These are phyloP conservation scores for Corylus avellana DNA, from an alignment of 306 rosid species.

Conservation along the genomic window DNA sequence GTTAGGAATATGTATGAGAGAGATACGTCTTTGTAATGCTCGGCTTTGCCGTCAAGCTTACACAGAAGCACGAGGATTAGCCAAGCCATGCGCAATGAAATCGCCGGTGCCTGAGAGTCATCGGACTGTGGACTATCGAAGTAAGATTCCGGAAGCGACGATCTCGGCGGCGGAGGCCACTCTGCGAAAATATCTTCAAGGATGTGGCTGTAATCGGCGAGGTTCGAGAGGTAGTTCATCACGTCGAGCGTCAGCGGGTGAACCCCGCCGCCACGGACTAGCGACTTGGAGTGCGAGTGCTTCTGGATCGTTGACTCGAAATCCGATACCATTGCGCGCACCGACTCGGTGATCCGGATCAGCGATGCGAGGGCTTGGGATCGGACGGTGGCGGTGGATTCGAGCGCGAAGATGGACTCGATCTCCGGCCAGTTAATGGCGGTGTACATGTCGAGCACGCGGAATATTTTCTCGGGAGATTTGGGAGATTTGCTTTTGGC, in stretches of 20 bases:
- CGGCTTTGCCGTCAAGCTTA: slow-evolving; percentile 63
- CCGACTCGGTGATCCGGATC: slow-evolving; percentile 37
- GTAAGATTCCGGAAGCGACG: slow-evolving; percentile 38
- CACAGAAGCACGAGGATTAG: slow-evolving; percentile 61
- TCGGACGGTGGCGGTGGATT: slow-evolving; percentile 39
- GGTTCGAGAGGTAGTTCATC: slow-evolving; percentile 50
- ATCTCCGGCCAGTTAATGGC: slow-evolving; percentile 53
- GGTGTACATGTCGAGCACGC: slow-evolving; percentile 62
- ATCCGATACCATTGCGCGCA: slow-evolving; percentile 36
- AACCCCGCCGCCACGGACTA: slow-evolving; percentile 37
- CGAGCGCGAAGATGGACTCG: slow-evolving; percentile 57
- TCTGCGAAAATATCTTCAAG: slow-evolving; percentile 55
- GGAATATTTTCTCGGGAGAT: slow-evolving; percentile 56
- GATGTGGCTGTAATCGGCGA: slow-evolving; percentile 53
- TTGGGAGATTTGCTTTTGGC: slow-evolving; percentile 41
- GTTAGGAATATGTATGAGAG: slow-evolving; percentile 59
- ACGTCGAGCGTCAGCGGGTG: slow-evolving; percentile 46
- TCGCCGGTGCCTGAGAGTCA: slow-evolving; percentile 13
- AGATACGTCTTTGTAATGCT: slow-evolving; percentile 54
- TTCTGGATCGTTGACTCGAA: slow-evolving; percentile 54
- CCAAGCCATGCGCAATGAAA: slow-evolving; percentile 46
- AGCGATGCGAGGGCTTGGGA: slow-evolving; percentile 47
- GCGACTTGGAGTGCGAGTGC: slow-evolving; percentile 37
- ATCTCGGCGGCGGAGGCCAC: slow-evolving; percentile 33
- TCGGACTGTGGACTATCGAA: slow-evolving; percentile 37